Conservation (phyloP, 2,329 filamentous ascomycete genomes). For the Amylocarpus encephaloides region DNA sequence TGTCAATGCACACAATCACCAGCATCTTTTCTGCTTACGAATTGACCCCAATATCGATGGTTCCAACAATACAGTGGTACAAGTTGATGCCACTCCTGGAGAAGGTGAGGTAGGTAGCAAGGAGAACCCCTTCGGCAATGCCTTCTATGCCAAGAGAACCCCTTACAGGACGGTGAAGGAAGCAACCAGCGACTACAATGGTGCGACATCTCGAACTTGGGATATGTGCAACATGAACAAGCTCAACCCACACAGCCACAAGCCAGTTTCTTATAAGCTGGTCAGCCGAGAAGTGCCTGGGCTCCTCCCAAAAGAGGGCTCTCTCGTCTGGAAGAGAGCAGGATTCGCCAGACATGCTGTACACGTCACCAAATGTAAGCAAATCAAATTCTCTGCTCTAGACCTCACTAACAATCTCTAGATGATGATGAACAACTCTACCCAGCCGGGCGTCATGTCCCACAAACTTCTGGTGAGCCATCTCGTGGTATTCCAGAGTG, state of each 20-base stretch:
- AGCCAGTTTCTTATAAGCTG: conserved; percentile 81
- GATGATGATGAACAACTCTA: conserved; percentile 53
- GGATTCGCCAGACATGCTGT: conserved; percentile 53
- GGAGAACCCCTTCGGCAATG: conserved; percentile 86
- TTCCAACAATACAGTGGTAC: conserved; percentile 75
- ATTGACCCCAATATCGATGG: conserved; percentile 85
- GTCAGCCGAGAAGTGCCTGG: conserved; percentile 77
- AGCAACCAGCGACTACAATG: conserved; percentile 74
- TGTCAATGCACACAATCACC: conserved; percentile 93
- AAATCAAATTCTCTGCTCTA: conserved; percentile 37
- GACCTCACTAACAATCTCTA: conserved; percentile 34
- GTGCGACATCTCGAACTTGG: conserved; percentile 74
- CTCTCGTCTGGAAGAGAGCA: conserved; percentile 61
- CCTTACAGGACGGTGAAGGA: conserved; percentile 65
- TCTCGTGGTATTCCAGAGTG: conserved; percentile 39
- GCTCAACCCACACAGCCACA: conserved; percentile 79
- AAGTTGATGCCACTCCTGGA: conserved; percentile 67
- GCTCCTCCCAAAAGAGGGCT: conserved; percentile 72
- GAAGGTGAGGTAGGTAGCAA: conserved; percentile 69
- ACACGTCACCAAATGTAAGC: conserved; percentile 66
- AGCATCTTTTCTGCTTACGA: conserved; percentile 89
- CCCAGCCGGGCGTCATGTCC: conserved; percentile 53
- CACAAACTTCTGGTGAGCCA: conserved; percentile 46
- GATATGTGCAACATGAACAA: conserved; percentile 82
- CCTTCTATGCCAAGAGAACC: conserved; percentile 79